Evolutionary conservation across 441 rosid species (phyloP).

Genomic region (Raphanus hybrid): DNA sequence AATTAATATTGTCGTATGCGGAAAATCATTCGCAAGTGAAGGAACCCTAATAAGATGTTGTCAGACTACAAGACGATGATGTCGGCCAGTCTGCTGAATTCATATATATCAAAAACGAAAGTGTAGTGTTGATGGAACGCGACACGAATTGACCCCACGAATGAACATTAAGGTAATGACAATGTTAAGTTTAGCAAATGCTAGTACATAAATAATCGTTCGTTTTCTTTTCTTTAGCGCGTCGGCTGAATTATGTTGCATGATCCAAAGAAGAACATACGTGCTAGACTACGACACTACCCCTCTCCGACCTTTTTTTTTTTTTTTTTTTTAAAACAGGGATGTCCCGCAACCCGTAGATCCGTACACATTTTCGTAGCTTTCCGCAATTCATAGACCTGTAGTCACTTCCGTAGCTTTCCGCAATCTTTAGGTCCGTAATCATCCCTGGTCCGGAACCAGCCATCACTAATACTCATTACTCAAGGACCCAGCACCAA

Average conservation of each 20-base stretch:
- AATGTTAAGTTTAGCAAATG: background rate
- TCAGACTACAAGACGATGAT: slow-evolving; percentile 26
- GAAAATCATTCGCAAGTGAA: background rate
- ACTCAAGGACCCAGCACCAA: no score
- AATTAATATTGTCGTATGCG: background rate
- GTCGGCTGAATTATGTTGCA: slow-evolving; percentile 20
- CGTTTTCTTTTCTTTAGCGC: background rate
- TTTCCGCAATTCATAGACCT: no score
- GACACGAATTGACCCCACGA: slow-evolving; percentile 18
- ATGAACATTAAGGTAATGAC: background rate
- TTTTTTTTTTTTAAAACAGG: no score
- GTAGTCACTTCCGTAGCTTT: no score
- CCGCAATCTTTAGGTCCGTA: no score
- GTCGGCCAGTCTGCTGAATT: slow-evolving; percentile 24
- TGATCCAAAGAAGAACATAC: slow-evolving; percentile 7
- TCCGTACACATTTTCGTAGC: no score
- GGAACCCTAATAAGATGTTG: background rate
- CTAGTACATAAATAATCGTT: background rate
- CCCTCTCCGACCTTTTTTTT: no score
- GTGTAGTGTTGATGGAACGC: background rate
- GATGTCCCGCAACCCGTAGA: no score
- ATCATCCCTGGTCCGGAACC: no score
- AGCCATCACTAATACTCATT: no score
- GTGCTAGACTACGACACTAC: slow-evolving; percentile 12
- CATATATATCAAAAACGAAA: background rate